Base-by-base conservation (phyloP, 2,329 filamentous ascomycete species). In the Rutstroemia sp. region DNA sequence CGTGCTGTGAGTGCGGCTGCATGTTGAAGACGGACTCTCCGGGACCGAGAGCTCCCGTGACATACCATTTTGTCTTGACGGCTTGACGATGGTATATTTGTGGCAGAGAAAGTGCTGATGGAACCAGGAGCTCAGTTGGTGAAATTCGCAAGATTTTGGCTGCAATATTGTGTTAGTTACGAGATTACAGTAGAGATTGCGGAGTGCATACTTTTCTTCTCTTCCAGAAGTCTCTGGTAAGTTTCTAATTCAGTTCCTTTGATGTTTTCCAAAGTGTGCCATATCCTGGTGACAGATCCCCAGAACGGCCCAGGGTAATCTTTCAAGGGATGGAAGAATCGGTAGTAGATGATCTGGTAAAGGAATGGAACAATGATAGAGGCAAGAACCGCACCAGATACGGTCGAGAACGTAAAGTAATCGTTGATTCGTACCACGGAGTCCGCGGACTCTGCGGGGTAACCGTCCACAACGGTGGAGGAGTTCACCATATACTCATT, bases 21-120 rank as follows among this genome's bases (percentile, higher is more conserved):
- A 81, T 82, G 57, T 82, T 82, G 67, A 85, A 82, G 5, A 83
- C 62, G 1, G 73, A 75, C 58, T 82, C 80, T 4, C 72, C 75
- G 55, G 78, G 74, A 16, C 80, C 80, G 61, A 83, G 81, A 23
- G 73, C 77, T 19, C 79, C 80, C 0, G 79, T 78, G 57, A 82
- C 79, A 64, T 83, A 84, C 66, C 81, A 77, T 49, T 79, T 73
- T 1, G 77, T 78, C 64, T 84, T 85, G 68, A 80, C 73, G 5
- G 76, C 79, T 59, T 78, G 71, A 21, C 79, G 75, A 52, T 74
- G 72, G 68, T 83, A 85, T 25, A 85, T 76, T 14, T 75, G 72
- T 0, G 80, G 80, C 2, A 84, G 72, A 63, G 79, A 77, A 1
- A 72, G 76, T 0, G 80, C 74, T 62, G 80, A 78, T 63, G 69